Base-by-base conservation (phyloP, 1,139 yeast genomes). In the Magnusiomyces tetraspermus region DNA sequence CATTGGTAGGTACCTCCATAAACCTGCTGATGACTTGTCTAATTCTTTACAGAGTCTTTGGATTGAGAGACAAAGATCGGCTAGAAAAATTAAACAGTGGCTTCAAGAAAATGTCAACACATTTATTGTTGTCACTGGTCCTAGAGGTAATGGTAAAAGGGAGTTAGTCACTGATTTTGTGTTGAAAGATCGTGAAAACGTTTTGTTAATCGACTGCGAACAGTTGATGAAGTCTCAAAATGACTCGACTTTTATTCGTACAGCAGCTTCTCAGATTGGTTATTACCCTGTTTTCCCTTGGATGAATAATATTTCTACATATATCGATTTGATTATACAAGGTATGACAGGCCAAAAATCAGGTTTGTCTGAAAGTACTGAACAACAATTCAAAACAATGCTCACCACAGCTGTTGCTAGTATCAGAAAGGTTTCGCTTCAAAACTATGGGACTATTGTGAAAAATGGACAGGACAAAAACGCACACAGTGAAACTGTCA, bases 321-420 rank as follows among this genome's bases (percentile, higher is more conserved):
- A 89, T 57, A 71, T 88, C 52, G 98, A 92, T 68, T 76, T 94
- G 60, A 89, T 83, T 53, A 85, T 86, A 17, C 96, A 88, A 65
- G 92, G 97, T 53, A 66, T 92, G 46, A 89, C 96, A 1, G 98
- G 98, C 0, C 97, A 89, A 66, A 88, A 88, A 63, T 84, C 96
- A 1, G 97, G 97, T 0, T 74, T 92, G 52, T 80, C 95, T 31
- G 97, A 92, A 65, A 74, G 88, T 1, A 82, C 82, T 55, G 97
- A 92, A 58, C 73, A 85, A 0, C 97, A 89, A 65, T 77, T 85
- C 58, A 83, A 86, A 66, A 83, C 83, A 59, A 90, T 92, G 81
- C 76, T 92, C 47, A 77, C 80, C 51, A 78, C 90, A 46, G 77
- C 95, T 0, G 71, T 83, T 22, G 80, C 79, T 60, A 90, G 96